Base-by-base conservation (phyloP, 805 yeast genomes). In the Metschnikowia orientalis region DNA sequence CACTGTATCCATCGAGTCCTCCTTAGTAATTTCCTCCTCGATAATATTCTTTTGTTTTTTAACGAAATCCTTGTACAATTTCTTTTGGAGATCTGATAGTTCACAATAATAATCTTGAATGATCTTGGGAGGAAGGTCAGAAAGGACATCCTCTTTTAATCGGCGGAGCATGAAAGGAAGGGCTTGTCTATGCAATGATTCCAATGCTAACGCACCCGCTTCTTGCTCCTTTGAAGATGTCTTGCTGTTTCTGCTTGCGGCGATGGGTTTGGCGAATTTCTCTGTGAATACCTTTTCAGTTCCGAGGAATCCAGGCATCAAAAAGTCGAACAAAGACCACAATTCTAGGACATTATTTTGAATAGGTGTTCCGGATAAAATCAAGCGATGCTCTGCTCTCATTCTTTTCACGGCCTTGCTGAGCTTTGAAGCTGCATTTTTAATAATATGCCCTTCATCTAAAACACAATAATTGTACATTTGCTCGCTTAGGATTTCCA, bases 271-370 rank as follows among this genome's bases (percentile, higher is more conserved):
- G n/a, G 97, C 94, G 69, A 90, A 92, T 45, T 89, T 75, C 42
- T 90, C 97, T 51, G 88, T 92, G 65, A 92, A 92, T 30, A 81
- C 73, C 58, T 88, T 90, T 52, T 92, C 98, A 3, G 94, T 80
- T 9, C 99, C 99, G 44, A 92, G 67, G 52, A 92, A 92, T 0
- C 99, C 99, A 2, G 99, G 99, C 99, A 92, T 92, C 57, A 92
- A 69, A 57, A 88, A 92, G 58, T 92, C 98, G 67, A 92, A 92
- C 51, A 92, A 67, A 3, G 98, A 92, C 99, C 99, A 92, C 42
- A 92, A 66, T 58, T 92, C 99, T 26, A 92, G 69, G 3, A 92
- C 98, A 53, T 92, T 92, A 54, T 92, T 92, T 58, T 92, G 99
- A 48, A 92, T 92, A 9, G 99, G 99, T 0, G 99, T 92, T 49